Percentiles rank a stretch among this genome's conserved stretches.
Evolutionary conservation across 495 filamentous ascomycete genomes (phyloP).

Genomic region (Polyplosphaeria fusca): DNA sequence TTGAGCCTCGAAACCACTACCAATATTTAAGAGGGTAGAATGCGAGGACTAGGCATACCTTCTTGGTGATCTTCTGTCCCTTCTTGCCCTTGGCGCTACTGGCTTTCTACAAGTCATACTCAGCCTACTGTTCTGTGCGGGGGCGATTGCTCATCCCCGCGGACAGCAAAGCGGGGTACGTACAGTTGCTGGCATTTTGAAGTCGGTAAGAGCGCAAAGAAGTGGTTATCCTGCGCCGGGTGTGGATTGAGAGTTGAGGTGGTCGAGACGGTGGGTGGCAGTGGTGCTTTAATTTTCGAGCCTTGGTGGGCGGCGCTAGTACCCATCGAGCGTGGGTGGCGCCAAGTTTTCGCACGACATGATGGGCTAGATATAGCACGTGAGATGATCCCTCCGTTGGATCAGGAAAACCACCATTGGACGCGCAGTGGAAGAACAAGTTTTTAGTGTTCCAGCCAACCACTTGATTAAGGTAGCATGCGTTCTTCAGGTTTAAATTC

Average conservation of each 20-base stretch:
- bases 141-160: constrained; percentile 33
- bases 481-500: too few relatives aligned
- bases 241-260: constrained; percentile 11
- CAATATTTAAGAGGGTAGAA: too few relatives aligned
- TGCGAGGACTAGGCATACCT: too few relatives aligned
- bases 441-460: too few relatives aligned
- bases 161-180: constrained; percentile 90
- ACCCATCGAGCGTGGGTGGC: background rate
- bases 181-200: constrained; percentile 70
- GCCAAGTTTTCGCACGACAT: constrained; percentile 25
- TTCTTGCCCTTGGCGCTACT: constrained; percentile 57
- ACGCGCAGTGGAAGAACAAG: too few relatives aligned
- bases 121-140: constrained; percentile 87
- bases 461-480: too few relatives aligned
- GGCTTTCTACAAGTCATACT: constrained; percentile 63
- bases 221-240: constrained; percentile 53
- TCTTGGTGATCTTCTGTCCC: constrained; percentile 67
- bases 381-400: too few relatives aligned
- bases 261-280: background rate
- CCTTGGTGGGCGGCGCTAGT: constrained; percentile 11
- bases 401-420: too few relatives aligned
- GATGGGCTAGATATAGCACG: too few relatives aligned
- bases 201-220: constrained; percentile 59
- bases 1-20: too few relatives aligned
- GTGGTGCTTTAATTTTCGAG: constrained; percentile 12